A percentile compares a stretch with the other conserved stretches of the same genome.
phyloP scores from a whole-genome alignment of 2,329 filamentous ascomycete species.

The Aspergillus jensenii region DNA sequence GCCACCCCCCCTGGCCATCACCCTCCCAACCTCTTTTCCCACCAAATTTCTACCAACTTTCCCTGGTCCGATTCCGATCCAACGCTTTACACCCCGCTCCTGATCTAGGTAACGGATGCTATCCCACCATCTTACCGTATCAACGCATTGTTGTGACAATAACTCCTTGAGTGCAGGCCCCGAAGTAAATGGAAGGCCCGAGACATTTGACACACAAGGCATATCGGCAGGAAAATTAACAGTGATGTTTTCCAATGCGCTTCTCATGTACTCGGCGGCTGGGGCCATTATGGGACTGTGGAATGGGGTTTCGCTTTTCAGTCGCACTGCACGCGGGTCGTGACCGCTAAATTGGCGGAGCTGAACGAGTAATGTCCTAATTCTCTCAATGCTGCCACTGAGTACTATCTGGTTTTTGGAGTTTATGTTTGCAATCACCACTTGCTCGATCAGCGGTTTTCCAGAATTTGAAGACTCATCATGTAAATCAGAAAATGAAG shows the following conservation, averaged over 20 bases:
- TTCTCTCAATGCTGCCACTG: slow-evolving; percentile 79
- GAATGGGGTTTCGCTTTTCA: slow-evolving; percentile 87
- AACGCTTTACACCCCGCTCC: slow-evolving; percentile 75
- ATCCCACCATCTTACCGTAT: slow-evolving; percentile 93
- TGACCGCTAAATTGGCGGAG: slow-evolving; percentile 87
- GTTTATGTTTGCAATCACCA: slow-evolving; percentile 91
- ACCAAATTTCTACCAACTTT: slow-evolving; percentile 93
- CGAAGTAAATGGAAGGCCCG: slow-evolving; percentile 72
- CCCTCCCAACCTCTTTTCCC: slow-evolving; percentile 87
- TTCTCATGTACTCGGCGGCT: slow-evolving; percentile 71
- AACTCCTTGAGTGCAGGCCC: slow-evolving; percentile 75
- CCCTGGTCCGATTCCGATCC: slow-evolving; percentile 89
- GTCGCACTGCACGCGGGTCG: slow-evolving; percentile 80
- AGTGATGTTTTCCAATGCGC: slow-evolving; percentile 61
- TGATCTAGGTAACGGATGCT: slow-evolving; percentile 87
- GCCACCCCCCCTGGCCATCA: slow-evolving; percentile 80
- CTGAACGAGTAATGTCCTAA: slow-evolving; percentile 78
- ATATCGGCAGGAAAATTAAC: slow-evolving; percentile 74
- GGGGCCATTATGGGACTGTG: slow-evolving; percentile 91
- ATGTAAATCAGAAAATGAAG: slow-evolving; percentile 64
- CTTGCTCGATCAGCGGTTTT: slow-evolving; percentile 76
- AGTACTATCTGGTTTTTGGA: slow-evolving; percentile 95
- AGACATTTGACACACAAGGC: slow-evolving; percentile 84
- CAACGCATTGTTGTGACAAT: slow-evolving; percentile 77
- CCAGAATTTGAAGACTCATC: slow-evolving; percentile 64